A percentile compares a stretch with the other conserved stretches of the same genome.
phyloP scores from a whole-genome alignment of 495 filamentous ascomycete genomes.

The Penicillium angulare region DNA sequence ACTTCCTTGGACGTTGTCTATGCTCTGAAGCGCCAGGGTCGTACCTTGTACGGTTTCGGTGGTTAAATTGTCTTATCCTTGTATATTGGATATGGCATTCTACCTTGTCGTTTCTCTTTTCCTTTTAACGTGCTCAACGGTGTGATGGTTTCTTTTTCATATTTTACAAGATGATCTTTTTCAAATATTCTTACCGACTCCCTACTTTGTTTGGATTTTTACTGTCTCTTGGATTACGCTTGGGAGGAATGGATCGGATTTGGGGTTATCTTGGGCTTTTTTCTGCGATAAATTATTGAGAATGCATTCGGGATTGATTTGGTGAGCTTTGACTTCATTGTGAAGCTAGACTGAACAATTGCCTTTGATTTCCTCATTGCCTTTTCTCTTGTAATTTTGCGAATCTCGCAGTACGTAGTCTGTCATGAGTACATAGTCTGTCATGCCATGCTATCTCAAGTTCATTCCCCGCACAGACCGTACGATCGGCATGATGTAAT shows the following conservation, averaged over 20 bases:
- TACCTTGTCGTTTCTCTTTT: neutral
- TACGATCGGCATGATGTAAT: constrained; percentile 34
- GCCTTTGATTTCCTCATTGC: neutral
- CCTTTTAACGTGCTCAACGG: constrained; percentile 26
- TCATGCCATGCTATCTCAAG: too few relatives aligned
- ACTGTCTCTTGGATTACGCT: neutral
- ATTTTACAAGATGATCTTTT: constrained; percentile 1
- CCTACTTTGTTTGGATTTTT: constrained; percentile 1
- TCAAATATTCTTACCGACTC: neutral
- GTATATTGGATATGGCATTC: neutral
- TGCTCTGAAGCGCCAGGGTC: constrained; percentile 90
- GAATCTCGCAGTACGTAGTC: neutral
- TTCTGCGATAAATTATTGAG: neutral
- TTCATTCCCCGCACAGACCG: constrained; percentile 18
- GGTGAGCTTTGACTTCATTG: neutral
- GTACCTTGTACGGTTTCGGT: constrained; percentile 98
- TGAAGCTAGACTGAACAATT: constrained; percentile 5
- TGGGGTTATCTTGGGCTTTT: constrained; percentile 1
- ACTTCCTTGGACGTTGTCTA: constrained; percentile 95
- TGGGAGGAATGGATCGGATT: too few relatives aligned
- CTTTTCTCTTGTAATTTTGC: neutral
- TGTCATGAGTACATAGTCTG: neutral
- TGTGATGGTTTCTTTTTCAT: constrained; percentile 25
- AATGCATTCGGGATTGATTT: neutral
- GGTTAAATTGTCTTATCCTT: constrained; percentile 59